These are phyloP conservation scores for Alternaria gaisen DNA, from an alignment of 2,329 filamentous ascomycete genomes.

Conservation along the genomic window DNA sequence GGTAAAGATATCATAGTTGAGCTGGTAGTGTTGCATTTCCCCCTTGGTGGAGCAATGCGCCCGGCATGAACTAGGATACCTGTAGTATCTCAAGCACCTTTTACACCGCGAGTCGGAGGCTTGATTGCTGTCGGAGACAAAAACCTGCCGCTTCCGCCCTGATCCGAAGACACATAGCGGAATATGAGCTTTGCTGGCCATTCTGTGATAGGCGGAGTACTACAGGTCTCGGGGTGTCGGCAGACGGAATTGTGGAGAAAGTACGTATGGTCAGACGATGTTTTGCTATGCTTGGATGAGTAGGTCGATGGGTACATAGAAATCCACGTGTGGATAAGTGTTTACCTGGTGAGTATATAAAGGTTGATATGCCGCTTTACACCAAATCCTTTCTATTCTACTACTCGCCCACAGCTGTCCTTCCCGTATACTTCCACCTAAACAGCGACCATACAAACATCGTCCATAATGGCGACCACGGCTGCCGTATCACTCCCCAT, in stretches of 20 bases:
- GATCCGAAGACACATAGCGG: background rate
- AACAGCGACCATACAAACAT: background rate
- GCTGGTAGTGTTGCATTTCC: background rate
- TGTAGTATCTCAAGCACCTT: background rate
- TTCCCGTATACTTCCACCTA: background rate
- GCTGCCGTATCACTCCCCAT: background rate
- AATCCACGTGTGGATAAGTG: background rate
- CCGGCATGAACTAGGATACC: background rate
- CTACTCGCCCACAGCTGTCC: background rate
- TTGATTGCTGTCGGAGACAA: background rate
- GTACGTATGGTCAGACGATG: background rate
- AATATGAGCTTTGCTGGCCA: background rate
- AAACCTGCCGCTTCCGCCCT: background rate
- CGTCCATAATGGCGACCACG: conserved; percentile 1
- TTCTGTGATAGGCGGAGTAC: background rate
- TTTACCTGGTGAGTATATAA: background rate
- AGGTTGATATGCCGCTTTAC: background rate
- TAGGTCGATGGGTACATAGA: background rate
- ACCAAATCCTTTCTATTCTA: background rate
- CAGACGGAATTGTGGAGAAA: background rate
- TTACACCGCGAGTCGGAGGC: background rate
- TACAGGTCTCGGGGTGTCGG: background rate
- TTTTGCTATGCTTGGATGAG: background rate
- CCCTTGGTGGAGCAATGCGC: background rate
- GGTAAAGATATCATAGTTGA: background rate